Base-by-base conservation (phyloP, 306 rosid species). In the Psophocarpus tetragonolobus region DNA sequence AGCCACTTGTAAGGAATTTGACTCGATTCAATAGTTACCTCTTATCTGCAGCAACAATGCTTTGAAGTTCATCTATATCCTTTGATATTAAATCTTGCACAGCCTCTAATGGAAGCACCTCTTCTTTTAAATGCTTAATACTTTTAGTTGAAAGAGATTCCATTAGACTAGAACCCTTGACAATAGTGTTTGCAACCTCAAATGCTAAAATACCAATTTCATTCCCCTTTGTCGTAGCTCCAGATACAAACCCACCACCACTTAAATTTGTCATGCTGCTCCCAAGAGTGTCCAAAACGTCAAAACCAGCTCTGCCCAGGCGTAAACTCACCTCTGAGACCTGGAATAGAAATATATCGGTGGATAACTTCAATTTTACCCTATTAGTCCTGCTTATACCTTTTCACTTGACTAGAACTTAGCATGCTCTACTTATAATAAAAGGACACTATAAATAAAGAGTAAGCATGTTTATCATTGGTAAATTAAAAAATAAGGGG, bases 171-270 rank as follows among this genome's bases (percentile, higher is more conserved):
- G 69, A 87, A 36, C 94, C 97, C 83, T 92, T 90, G 20, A 90
- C 91, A 33, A 90, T 85, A n/a, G 97, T 92, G 75, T 92, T 92
- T 47, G 97, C 97, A 73, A 92, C 88, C 87, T 92, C 97, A 81
- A 92, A 92, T 6, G 97, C 81, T 63, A 92, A 82, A 70, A 92
- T 92, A 3, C 88, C 80, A 78, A 92, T 81, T 87, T 89, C 96
- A 72, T 82, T 90, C 57, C 97, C 96, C 83, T 89, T 92, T 26
- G 76, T 82, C 15, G 87, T 85, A 21, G 86, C 85, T 27, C 86
- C 89, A 36, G 91, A 83, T 62, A 74, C 72, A 66, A 92, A 92
- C 20, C 97, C 97, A 48, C 86, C 65, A 3, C 91, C 87, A 30
- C 88, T 86, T 47, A 92, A 84, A 86, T 89, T 92, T 2, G 92